Conservation (phyloP, 1,284 basidiomycete species). For the Sporisorium scitamineum region DNA sequence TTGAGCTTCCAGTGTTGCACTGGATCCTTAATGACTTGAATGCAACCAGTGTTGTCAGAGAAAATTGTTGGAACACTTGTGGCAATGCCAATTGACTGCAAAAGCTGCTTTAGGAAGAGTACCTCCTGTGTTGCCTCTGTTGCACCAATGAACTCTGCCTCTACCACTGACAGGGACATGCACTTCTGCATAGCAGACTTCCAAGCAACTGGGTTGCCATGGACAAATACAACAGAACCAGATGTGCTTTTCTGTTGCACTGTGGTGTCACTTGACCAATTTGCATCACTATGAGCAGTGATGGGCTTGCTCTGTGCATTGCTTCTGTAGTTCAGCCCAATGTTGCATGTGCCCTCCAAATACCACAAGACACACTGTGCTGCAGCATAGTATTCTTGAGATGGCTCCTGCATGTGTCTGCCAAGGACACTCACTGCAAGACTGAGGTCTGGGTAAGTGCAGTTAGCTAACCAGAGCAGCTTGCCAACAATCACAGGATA, state of each 20-base stretch:
- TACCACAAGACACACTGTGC: not conserved
- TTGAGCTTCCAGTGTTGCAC: constrained; percentile 22
- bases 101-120: too few species aligned
- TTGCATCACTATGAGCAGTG: not conserved
- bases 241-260: constrained; percentile 3
- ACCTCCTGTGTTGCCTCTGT: too few species aligned
- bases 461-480: too few species aligned
- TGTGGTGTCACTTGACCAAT: constrained; percentile 1
- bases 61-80: not conserved
- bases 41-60: not conserved
- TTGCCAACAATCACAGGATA: too few species aligned
- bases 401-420: constrained; percentile 9
- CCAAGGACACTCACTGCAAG: constrained; percentile 2
- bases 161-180: not conserved
- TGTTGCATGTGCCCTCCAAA: too few species aligned
- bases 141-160: constrained; percentile 15
- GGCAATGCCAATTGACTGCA: not conserved
- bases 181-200: constrained; percentile 13
- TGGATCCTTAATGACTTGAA: constrained; percentile 17
- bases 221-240: constrained; percentile 7
- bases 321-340: too few species aligned
- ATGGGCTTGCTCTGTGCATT: too few species aligned
- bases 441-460: not conserved
- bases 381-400: constrained; percentile 3
- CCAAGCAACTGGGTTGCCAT: constrained; percentile 16